Evolutionary conservation across 2,329 filamentous ascomycete genomes (phyloP).

Genomic region (Penicillium sp.): DNA sequence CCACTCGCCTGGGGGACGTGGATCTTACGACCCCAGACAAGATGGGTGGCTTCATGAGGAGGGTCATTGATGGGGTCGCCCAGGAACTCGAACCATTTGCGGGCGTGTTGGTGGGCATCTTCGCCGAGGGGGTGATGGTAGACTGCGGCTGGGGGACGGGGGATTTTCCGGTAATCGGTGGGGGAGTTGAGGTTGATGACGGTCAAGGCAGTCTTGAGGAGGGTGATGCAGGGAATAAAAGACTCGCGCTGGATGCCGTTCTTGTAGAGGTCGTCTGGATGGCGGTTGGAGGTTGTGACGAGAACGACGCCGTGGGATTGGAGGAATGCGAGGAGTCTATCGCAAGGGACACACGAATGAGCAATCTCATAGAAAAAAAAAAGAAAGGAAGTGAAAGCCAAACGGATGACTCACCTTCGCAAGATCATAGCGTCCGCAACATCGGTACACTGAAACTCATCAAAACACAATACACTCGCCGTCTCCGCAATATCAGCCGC

Average conservation of each 20-base stretch:
- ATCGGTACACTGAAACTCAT: slow-evolving; percentile 98
- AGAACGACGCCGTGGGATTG: slow-evolving; percentile 97
- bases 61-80: slow-evolving; percentile 72
- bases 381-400: too few species aligned
- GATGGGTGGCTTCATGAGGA: slow-evolving; percentile 71
- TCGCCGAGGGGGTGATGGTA: slow-evolving; percentile 84
- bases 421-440: slow-evolving; percentile 98
- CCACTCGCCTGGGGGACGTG: slow-evolving; percentile 82
- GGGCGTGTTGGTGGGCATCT: slow-evolving; percentile 70
- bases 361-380: too few species aligned
- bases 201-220: slow-evolving; percentile 75
- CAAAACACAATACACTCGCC: slow-evolving; percentile 86
- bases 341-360: background rate
- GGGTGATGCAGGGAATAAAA: slow-evolving; percentile 89
- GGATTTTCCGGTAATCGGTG: slow-evolving; percentile 96
- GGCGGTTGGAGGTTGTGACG: slow-evolving; percentile 93
- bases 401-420: slow-evolving; percentile 51
- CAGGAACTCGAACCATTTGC: slow-evolving; percentile 93
- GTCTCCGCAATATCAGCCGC: slow-evolving; percentile 88
- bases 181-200: slow-evolving; percentile 92
- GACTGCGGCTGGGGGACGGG: slow-evolving; percentile 83
- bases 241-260: slow-evolving; percentile 95
- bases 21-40: slow-evolving; percentile 90
- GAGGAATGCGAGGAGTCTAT: slow-evolving; percentile 71
- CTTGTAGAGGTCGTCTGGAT: slow-evolving; percentile 93